A percentile compares a stretch with the other conserved stretches of the same genome.
These are phyloP conservation scores for Gracilariopsis chorda DNA, from an alignment of 23 red algal genomes.

Conservation along the genomic window DNA sequence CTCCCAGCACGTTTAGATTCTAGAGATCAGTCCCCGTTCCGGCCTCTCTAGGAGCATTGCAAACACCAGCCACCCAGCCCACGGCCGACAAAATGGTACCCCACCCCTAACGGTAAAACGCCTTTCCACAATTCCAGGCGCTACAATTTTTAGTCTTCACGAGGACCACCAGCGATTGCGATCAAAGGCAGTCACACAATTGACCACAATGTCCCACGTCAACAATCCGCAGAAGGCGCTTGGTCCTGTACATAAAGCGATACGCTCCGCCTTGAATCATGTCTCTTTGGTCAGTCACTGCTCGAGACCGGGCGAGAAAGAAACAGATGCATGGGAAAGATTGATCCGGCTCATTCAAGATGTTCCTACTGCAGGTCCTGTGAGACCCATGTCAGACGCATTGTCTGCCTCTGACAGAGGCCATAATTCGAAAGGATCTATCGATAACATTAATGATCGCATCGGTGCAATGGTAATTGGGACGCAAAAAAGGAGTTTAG, in stretches of 20 bases:
- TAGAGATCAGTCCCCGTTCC: too few species aligned
- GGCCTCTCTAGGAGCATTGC: too few species aligned
- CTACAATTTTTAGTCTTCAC: not conserved
- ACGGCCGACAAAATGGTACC: too few species aligned
- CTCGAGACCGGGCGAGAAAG: not conserved
- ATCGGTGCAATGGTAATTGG: not conserved
- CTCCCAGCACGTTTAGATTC: too few species aligned
- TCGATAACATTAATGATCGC: not conserved
- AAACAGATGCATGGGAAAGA: not conserved
- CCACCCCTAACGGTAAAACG: too few species aligned
- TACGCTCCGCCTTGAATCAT: not conserved
- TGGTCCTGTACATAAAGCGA: not conserved
- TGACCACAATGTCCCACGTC: slow-evolving; percentile 17
- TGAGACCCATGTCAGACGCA: not conserved
- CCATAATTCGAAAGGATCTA: not conserved
- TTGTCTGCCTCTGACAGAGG: not conserved
- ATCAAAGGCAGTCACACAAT: slow-evolving; percentile 4
- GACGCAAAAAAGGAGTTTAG: slow-evolving; percentile 10
- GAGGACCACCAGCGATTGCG: slow-evolving; percentile 15
- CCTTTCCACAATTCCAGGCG: not conserved
- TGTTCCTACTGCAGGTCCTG: not conserved
- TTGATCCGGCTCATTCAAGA: not conserved
- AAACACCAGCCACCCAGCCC: too few species aligned
- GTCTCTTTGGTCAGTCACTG: not conserved
- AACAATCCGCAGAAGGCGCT: slow-evolving; percentile 14